Evolutionary conservation across 495 filamentous ascomycete species (phyloP), one percentile per base, ranked within the genome.

Genomic region (Xylaria acuta): DNA sequence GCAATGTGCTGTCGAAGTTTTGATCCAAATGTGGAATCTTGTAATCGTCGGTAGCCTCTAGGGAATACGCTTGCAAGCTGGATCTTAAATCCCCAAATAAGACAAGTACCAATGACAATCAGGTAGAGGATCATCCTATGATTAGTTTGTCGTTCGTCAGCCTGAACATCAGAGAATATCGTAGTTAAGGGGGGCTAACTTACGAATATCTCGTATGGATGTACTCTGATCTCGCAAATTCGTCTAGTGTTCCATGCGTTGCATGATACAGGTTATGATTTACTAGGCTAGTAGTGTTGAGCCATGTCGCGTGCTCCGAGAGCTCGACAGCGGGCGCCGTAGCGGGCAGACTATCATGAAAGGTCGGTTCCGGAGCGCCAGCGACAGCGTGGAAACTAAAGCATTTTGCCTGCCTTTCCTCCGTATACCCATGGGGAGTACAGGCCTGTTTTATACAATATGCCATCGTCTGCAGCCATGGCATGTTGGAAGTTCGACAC

Each of bases 371-470:
- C 18, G 40, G 41, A 9, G 67, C 56, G 16, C 56, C 54, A 43
- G 41, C n/a, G n/a, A 62, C 38, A 2, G 56, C 67, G 18, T 69
- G 67, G 8, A 38, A 11, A 36, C 43, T 59, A 5, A 69, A 69
- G 14, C 67, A 69, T 20, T 16, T 38, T 0, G 67, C 67, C 32
- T 69, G 67, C 6, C 41, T 47, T 47, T 62, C 54, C 18, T 12
- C 53, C 20, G 67, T 45, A 20, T 69, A 69, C 5, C 67, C 67
- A 34, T 60, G 25, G 25, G 49, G 30, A 43, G 53, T 36, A 60
- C 67, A 69, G 16, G 20, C 40, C 27, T 69, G 53, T 22, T 60
- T 40, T 45, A 69, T 69, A 69, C 67, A 69, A 49, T 69, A 69
- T 4, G 67, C 67, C 67, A 69, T 69, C 18, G 67, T 32, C 41